Conservation (phyloP, 805 yeast genomes). For the Metschnikowia gruessii region DNA sequence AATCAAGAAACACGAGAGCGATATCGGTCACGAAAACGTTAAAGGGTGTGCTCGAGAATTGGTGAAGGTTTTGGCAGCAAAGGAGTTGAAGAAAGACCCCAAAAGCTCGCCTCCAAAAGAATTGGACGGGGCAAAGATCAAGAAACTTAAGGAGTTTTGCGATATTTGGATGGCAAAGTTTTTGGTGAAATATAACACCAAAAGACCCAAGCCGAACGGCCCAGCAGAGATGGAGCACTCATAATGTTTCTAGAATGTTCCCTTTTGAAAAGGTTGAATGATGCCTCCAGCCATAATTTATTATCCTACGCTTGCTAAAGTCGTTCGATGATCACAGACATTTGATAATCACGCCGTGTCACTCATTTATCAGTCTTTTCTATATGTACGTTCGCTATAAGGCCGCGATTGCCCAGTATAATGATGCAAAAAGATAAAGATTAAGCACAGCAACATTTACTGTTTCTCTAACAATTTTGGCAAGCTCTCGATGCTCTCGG, state of each 20-base stretch:
- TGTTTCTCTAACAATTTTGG: constrained; percentile 60
- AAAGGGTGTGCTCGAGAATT: constrained; percentile 81
- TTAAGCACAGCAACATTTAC: neutral
- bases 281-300: neutral
- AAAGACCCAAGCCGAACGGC: constrained; percentile 23
- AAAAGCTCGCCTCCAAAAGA: constrained; percentile 49
- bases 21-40: constrained; percentile 67
- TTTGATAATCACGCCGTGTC: no score
- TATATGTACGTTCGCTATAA: constrained; percentile 2
- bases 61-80: constrained; percentile 60
- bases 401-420: neutral
- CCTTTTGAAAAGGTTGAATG: neutral
- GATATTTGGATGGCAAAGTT: constrained; percentile 66
- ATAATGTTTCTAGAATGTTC: neutral
- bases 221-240: neutral
- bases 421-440: neutral
- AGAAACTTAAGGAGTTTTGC: constrained; percentile 66
- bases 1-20: constrained; percentile 60
- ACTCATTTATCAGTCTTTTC: neutral
- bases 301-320: neutral
- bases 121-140: constrained; percentile 59
- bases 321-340: neutral
- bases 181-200: constrained; percentile 45
- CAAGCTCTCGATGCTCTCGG: constrained; percentile 67
- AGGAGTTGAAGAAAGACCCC: constrained; percentile 56